phyloP scores from a whole-genome alignment of 176 grass and related monocot species.

The Neostapfia colusana region DNA sequence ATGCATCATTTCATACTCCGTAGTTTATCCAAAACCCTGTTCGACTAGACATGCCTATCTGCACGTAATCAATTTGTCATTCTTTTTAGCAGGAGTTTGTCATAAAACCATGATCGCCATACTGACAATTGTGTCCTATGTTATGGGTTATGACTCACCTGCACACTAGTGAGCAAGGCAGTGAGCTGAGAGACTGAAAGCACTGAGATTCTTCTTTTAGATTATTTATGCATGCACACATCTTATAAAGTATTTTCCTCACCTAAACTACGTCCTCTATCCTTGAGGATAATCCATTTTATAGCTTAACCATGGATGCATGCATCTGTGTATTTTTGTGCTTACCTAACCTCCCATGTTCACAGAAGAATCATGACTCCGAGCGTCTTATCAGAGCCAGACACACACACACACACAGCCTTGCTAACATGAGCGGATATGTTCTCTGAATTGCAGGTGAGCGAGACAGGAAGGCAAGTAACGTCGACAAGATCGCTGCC shows the following conservation, averaged over 20 bases:
- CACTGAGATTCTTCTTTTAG: not conserved
- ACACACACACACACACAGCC: not conserved
- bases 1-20: conserved; percentile 16
- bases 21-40: conserved; percentile 32
- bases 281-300: conserved; percentile 16
- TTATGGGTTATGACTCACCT: conserved; percentile 3
- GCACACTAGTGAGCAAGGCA: not conserved
- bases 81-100: too few relatives aligned
- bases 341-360: conserved; percentile 31
- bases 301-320: conserved; percentile 15
- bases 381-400: conserved; percentile 14
- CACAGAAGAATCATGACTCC: conserved; percentile 33
- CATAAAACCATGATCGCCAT: conserved; percentile 19
- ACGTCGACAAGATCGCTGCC: conserved; percentile 1
- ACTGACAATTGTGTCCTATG: conserved; percentile 22
- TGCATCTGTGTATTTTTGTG: conserved; percentile 4
- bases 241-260: not conserved
- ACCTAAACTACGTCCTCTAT: not conserved
- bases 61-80: conserved; percentile 27
- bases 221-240: not conserved
- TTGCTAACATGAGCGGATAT: conserved; percentile 22
- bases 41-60: conserved; percentile 7
- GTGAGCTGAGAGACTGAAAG: conserved; percentile 27
- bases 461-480: conserved; percentile 21
- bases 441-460: conserved; percentile 40